Base-by-base conservation (phyloP, 331 rosid species). In the Saraca asoca region DNA sequence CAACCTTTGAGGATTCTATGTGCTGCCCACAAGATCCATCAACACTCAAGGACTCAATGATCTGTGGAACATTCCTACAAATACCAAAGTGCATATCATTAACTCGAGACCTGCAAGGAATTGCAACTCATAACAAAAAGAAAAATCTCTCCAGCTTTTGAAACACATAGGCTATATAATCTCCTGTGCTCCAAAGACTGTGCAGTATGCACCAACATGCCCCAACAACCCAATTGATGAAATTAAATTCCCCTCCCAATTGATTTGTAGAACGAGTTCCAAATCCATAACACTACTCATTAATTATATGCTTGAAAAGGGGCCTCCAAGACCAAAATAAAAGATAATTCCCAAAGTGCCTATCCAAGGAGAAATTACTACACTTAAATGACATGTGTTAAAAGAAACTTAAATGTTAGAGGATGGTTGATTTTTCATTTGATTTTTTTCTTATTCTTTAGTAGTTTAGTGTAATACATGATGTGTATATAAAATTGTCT, bases 1-100 rank as follows among this genome's bases (percentile, higher is more conserved):
- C 83, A 41, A 58, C 61, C 5, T 80, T 81, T 38, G 96, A 84
- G 66, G 94, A 78, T 75, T 74, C 82, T 74, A 93, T 82, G 56
- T 68, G 87, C 53, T 79, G 83, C 52, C 81, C 87, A 11, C 82
- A 24, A 56, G 74, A 82, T 63, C 95, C 98, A 70, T 89, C 95
- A 54, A 75, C 87, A 29, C 95, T 87, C 70, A 93, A 82, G 49
- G 87, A 83, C 54, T 84, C 91, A 46, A 89, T 79, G 62, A 93
- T 72, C 65, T 62, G 78, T 7, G 98, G 98, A 68, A 79, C 52
- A 43, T 89, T 89, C 88, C 98, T 93, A 64, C 39, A 75, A 42
- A 76, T 79, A 43, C 79, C 55, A 33, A 31, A 58, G 48, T 70
- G 46, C 54, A 51, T 20, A 38, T 69, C 52, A 74, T 64, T 60